Base-by-base conservation (phyloP, 2,329 filamentous ascomycete species). In the Neofusicoccum umdonicola region DNA sequence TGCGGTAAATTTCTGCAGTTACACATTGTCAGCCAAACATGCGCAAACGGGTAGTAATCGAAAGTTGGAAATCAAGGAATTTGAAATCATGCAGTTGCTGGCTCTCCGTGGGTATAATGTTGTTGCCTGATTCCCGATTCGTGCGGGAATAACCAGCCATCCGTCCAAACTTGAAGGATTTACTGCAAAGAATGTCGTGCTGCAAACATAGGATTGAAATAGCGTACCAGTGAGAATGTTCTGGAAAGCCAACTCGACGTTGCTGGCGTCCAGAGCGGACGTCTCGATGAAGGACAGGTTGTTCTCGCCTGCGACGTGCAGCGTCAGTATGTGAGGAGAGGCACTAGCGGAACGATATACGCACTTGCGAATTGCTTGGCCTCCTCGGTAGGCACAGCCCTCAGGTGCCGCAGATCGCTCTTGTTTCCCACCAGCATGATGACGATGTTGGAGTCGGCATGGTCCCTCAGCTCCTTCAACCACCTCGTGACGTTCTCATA, bases 361-460 rank as follows among this genome's bases (percentile, higher is more conserved):
- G 72, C 78, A 96, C 94, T 97, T 65, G 95, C 95, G 87, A 99
- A 99, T 68, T 92, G 86, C 83, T 98, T 99, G 72, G 94, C 95
- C 81, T 98, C 94, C 77, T 99, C 95, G 67, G 95, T 99, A 60
- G 95, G 93, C 71, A 99, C 95, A 70, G 95, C 95, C 78, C 95
- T 88, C 76, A 99, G 85, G 82, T 99, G 95, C 81, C 93, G 91
- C 90, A 98, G 90, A 96, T 99, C 95, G 81, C 93, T 98, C 90
- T 99, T 99, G 88, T 99, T 99, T 80, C 95, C 95, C 64, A 98
- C 95, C 74, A 99, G 85, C 95, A 99, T 99, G 79, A 99, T 99
- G 74, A 99, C 93, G 74, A 98, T 97, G 83, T 98, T 98, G 74
- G 93, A 93, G 79, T 99, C 95, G 72, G 95, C 95, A 81, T 99